Evolutionary conservation across 495 filamentous ascomycete genomes (phyloP).

Genomic region (Parachaetomium inaequale): DNA sequence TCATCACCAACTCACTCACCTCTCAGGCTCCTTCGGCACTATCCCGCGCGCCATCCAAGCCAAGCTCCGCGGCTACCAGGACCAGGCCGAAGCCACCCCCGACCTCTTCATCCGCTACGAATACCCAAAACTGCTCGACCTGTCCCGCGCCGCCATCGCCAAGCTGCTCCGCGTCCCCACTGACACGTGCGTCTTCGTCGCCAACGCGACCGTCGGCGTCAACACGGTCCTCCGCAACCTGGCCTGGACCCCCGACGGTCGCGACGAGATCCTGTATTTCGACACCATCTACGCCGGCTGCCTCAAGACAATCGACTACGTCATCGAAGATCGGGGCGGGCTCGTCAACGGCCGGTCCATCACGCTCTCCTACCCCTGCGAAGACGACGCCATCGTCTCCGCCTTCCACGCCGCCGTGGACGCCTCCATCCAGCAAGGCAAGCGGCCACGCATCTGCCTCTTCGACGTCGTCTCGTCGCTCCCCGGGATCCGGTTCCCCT

Average conservation of each 20-base stretch:
- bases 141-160: constrained; percentile 62
- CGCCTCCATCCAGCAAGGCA: constrained; percentile 40
- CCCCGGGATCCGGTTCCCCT: constrained; percentile 76
- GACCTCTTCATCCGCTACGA: constrained; percentile 70
- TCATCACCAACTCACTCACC: not conserved
- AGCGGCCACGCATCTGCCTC: constrained; percentile 57
- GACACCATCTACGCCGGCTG: constrained; percentile 74
- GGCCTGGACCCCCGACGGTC: constrained; percentile 44
- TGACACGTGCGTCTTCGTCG: constrained; percentile 68
- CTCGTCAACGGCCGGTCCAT: constrained; percentile 39
- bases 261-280: constrained; percentile 66
- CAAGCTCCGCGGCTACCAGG: constrained; percentile 56
- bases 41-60: constrained; percentile 59
- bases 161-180: constrained; percentile 57
- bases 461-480: constrained; percentile 74
- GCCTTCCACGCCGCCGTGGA: constrained; percentile 50
- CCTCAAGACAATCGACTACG: constrained; percentile 63
- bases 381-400: constrained; percentile 54
- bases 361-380: constrained; percentile 51
- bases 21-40: constrained; percentile 70
- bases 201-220: constrained; percentile 76
- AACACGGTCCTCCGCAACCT: constrained; percentile 77
- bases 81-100: constrained; percentile 57
- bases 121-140: constrained; percentile 55
- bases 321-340: constrained; percentile 54